phyloP scores from a whole-genome alignment of 345 rosid species.

The Eucalyptus albens region DNA sequence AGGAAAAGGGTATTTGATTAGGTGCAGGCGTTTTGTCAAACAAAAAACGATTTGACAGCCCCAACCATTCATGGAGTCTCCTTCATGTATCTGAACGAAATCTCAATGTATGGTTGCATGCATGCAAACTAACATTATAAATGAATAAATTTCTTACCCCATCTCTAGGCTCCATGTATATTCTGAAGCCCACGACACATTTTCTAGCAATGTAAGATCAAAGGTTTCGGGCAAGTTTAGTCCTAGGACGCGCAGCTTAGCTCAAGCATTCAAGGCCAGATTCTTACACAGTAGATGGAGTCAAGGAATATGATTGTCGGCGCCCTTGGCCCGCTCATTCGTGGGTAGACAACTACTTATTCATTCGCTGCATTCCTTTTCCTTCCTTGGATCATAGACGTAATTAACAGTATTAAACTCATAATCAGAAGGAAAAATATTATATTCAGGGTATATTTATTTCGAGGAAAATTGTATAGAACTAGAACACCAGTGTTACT shows the following conservation, averaged over 20 bases:
- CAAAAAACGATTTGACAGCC: not conserved
- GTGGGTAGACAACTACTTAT: not conserved
- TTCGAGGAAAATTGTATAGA: not conserved
- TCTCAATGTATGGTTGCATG: not conserved
- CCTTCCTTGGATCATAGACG: not conserved
- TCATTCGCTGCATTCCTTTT: constrained; percentile 8
- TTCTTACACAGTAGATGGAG: not conserved
- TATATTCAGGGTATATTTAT: not conserved
- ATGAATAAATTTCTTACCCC: not conserved
- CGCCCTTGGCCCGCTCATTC: not conserved
- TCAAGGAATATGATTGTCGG: not conserved
- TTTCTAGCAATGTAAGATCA: not conserved
- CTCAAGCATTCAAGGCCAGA: not conserved
- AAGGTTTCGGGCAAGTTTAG: not conserved
- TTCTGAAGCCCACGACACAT: not conserved
- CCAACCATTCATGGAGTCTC: not conserved
- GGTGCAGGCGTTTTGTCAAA: not conserved
- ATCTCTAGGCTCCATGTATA: not conserved
- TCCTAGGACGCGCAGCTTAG: not conserved
- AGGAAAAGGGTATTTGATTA: not conserved
- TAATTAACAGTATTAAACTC: not conserved
- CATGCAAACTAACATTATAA: not conserved
- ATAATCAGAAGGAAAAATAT: not conserved
- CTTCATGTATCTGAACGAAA: not conserved
- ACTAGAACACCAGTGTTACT: not conserved